These are phyloP conservation scores for Aaosphaeria arxii DNA, from an alignment of 2,329 filamentous ascomycete species.

Conservation along the genomic window DNA sequence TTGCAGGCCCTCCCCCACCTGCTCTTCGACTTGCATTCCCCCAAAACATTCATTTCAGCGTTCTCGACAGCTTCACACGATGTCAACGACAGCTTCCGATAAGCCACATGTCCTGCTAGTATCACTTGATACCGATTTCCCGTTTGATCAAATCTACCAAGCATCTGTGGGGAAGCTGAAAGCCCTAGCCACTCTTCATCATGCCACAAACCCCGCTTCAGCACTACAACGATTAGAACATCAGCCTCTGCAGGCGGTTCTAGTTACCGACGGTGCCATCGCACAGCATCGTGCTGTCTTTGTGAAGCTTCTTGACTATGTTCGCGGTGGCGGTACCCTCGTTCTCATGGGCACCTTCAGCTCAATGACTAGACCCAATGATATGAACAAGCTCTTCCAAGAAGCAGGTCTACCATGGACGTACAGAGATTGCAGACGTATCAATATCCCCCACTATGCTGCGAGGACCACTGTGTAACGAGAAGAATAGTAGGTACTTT, in stretches of 20 bases:
- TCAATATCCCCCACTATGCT: neutral
- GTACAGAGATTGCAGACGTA: neutral
- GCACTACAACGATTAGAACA: neutral
- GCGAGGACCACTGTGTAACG: too few species aligned
- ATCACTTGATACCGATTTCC: neutral
- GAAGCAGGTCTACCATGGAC: constrained; percentile 3
- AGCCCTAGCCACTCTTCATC: neutral
- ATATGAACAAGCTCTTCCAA: neutral
- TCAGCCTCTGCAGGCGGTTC: constrained; percentile 1
- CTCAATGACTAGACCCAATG: neutral
- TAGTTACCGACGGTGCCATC: constrained; percentile 1
- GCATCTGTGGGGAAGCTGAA: neutral
- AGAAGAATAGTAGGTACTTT: too few species aligned
- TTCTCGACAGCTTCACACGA: neutral
- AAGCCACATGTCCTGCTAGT: constrained; percentile 1
- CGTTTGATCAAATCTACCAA: neutral
- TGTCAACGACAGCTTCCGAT: neutral
- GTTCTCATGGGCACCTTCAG: constrained; percentile 2
- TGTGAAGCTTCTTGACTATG: constrained; percentile 2
- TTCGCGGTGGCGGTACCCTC: constrained; percentile 2
- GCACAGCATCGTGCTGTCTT: constrained; percentile 1
- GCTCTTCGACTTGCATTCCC: neutral
- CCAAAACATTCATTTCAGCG: neutral
- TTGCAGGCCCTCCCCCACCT: too few species aligned
- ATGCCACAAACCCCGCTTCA: constrained; percentile 1